Base-by-base conservation (phyloP, 129 eudicot species). In the Logfia minima region DNA sequence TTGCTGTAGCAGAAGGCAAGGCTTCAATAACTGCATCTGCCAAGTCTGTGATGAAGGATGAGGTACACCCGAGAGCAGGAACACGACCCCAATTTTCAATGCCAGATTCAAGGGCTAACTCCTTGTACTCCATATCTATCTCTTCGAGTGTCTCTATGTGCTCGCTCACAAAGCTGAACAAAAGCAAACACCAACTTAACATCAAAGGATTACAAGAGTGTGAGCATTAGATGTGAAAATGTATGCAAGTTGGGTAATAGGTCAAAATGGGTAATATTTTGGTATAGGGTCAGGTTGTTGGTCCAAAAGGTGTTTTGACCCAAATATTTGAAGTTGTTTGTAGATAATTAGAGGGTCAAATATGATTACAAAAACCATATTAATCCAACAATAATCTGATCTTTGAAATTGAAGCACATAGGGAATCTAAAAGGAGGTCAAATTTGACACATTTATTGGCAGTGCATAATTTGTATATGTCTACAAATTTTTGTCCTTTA, bases 21-120 rank as follows among this genome's bases (percentile, higher is more conserved):
- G 98, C 98, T 80, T 93, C 98, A 55, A 87, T 86, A n/a, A 93
- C 98, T 19, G 98, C 98, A 75, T 93, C 98, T 37, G 97, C 97
- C 67, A 93, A 83, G 70, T 91, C 98, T 8, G 84, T 71, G 24
- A 92, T 90, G 84, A 92, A 93, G 19, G 93, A 76, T 10, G 90
- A 68, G 18, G 90, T 89, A 68, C 96, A 89, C 63, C 92, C 92
- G 3, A 93, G 89, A 75, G 98, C 97, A n/a, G 98, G 98, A 59
- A 93, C 98, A 63, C 98, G 91, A 11, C 98, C 98, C 98, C 98
- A 93, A 18, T 89, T 88, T 79, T 84, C 83, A 13, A 93, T 85
- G 6, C 98, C 98, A 0, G 98, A 93, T 76, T 89, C 97, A 26
- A 93, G 88, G 19, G 98, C 97, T 79, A 93, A 59, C 53, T 93